These are phyloP conservation scores for Blastomyces silverae DNA, from an alignment of 2,329 filamentous ascomycete species.

Conservation along the genomic window DNA sequence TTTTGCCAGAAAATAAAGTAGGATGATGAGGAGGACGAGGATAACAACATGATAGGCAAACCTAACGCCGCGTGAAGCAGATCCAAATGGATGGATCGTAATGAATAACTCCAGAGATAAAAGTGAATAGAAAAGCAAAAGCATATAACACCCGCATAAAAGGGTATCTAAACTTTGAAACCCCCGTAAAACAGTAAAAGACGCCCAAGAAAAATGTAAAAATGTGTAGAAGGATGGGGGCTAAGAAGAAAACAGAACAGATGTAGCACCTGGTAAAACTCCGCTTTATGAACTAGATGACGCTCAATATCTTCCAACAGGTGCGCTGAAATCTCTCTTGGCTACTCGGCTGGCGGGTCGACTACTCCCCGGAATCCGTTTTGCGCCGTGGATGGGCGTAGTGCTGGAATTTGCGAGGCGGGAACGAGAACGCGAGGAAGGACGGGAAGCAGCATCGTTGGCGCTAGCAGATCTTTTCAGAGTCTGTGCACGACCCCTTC, in stretches of 20 bases:
- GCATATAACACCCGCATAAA: neutral
- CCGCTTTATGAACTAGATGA: neutral
- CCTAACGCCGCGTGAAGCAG: neutral
- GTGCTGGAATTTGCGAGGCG: conserved; percentile 10
- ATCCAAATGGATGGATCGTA: neutral
- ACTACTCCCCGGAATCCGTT: conserved; percentile 31
- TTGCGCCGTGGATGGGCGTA: conserved; percentile 20
- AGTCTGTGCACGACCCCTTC: conserved; percentile 40
- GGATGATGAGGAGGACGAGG: neutral
- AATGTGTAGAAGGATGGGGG: too few species aligned
- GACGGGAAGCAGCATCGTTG: conserved; percentile 31
- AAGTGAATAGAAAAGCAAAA: neutral
- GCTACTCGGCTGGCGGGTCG: conserved; percentile 23
- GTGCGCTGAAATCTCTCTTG: conserved; percentile 36
- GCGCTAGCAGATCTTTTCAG: conserved; percentile 38
- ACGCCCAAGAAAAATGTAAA: neutral
- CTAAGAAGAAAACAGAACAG: neutral
- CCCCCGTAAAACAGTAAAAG: neutral
- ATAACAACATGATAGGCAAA: neutral
- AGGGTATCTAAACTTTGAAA: neutral
- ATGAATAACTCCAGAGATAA: neutral
- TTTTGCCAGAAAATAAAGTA: neutral
- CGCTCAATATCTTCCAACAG: conserved; percentile 30
- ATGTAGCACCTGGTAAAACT: neutral
- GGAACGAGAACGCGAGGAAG: conserved; percentile 24